These are phyloP conservation scores for Tetragonia tetragonoides DNA, from an alignment of 148 eudicot genomes.

Conservation along the genomic window DNA sequence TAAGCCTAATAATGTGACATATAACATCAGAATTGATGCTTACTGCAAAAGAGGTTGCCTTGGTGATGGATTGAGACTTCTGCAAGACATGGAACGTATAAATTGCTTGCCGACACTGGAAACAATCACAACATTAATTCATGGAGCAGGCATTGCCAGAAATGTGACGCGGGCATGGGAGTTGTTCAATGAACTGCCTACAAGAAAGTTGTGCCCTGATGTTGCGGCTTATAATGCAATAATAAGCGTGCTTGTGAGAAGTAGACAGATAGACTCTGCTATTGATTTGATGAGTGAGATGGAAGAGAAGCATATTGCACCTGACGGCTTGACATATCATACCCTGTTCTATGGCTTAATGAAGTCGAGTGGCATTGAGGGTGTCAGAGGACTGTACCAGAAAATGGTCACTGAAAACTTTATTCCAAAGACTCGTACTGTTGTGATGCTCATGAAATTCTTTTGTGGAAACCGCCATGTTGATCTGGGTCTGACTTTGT, in stretches of 20 bases:
- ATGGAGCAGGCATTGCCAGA: conserved; percentile 83
- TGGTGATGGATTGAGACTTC: conserved; percentile 65
- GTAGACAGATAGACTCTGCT: conserved; percentile 53
- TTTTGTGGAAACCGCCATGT: conserved; percentile 51
- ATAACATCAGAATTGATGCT: conserved; percentile 76
- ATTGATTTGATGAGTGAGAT: conserved; percentile 60
- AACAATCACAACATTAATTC: conserved; percentile 80
- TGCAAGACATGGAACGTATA: conserved; percentile 66
- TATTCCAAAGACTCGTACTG: conserved; percentile 69
- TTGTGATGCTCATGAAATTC: conserved; percentile 83
- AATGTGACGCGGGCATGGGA: conserved; percentile 57
- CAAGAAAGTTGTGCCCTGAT: conserved; percentile 58
- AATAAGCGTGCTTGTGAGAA: conserved; percentile 58
- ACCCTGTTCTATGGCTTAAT: conserved; percentile 64
- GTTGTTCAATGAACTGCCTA: conserved; percentile 54
- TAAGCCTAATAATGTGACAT: conserved; percentile 67
- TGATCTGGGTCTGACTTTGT: conserved; percentile 64
- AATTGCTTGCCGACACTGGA: conserved; percentile 55
- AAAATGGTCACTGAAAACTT: conserved; percentile 53
- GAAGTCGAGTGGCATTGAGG: conserved; percentile 46
- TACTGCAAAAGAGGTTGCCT: conserved; percentile 72
- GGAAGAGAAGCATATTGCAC: conserved; percentile 52
- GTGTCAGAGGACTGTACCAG: conserved; percentile 47
- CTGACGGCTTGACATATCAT: conserved; percentile 68
- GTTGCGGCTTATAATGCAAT: conserved; percentile 75